A percentile compares a stretch with the other conserved stretches of the same genome.
Conservation (phyloP, 345 rosid genomes). For the Alliaria petiolata region DNA sequence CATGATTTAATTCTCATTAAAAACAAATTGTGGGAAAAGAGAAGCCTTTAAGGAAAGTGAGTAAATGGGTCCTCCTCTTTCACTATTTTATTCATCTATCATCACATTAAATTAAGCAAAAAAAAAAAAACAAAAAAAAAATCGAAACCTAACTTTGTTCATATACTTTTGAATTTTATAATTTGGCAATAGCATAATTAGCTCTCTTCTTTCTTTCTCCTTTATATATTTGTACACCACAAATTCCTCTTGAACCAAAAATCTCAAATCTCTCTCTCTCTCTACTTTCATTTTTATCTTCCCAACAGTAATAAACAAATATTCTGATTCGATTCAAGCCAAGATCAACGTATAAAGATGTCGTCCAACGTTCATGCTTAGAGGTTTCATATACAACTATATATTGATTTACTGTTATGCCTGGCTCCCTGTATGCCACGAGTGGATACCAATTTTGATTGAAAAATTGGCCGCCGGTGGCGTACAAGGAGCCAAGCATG, state of each 20-base stretch:
- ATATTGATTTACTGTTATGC: background rate
- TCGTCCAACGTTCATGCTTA: background rate
- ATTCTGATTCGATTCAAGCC: background rate
- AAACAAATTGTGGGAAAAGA: background rate
- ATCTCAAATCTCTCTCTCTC: background rate
- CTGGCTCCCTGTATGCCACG: constrained; percentile 38
- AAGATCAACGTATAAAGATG: background rate
- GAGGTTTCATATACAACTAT: background rate
- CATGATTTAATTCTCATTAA: background rate
- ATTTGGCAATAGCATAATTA: constrained; percentile 22
- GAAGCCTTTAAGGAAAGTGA: constrained; percentile 26
- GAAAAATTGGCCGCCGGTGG: constrained; percentile 23
- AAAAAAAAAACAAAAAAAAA: no score
- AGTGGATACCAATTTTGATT: constrained; percentile 9
- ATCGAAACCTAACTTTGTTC: constrained; percentile 20
- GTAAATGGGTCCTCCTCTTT: constrained; percentile 15
- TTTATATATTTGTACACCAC: constrained; percentile 10
- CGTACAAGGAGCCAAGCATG: constrained; percentile 36
- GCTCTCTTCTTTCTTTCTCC: constrained; percentile 2
- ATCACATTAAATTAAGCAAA: background rate
- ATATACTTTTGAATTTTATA: constrained; percentile 10
- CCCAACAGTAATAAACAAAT: background rate
- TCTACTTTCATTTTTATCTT: constrained; percentile 12
- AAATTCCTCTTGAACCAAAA: constrained; percentile 9
- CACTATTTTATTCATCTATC: background rate